These are phyloP conservation scores for Phialocephala sp. DNA, from an alignment of 2,329 filamentous ascomycete genomes.

Conservation along the genomic window DNA sequence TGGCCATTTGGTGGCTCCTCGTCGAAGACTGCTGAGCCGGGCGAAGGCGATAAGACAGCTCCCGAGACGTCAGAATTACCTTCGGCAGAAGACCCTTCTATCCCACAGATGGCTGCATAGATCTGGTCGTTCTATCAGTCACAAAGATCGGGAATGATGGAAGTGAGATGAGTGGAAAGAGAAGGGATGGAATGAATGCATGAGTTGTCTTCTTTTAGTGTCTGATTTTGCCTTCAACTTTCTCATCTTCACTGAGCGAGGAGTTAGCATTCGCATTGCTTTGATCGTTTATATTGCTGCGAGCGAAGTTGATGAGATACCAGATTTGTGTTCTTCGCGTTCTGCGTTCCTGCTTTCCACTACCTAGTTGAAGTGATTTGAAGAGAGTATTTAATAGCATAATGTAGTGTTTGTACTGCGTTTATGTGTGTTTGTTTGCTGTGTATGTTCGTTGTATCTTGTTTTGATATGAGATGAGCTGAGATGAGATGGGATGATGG, in stretches of 20 bases:
- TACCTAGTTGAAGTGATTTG: neutral
- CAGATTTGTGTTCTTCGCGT: neutral
- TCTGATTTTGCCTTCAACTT: neutral
- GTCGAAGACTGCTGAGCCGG: neutral
- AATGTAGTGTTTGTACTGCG: conserved; percentile 1
- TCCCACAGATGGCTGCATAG: conserved; percentile 6
- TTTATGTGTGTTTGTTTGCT: too few relatives aligned
- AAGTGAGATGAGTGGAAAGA: neutral
- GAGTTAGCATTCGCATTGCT: conserved; percentile 11
- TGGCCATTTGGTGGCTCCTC: conserved; percentile 25
- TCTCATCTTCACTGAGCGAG: conserved; percentile 3
- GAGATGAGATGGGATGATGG: neutral
- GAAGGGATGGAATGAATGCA: neutral
- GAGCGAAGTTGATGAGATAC: conserved; percentile 11
- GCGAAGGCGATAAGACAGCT: neutral
- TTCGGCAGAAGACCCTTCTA: neutral
- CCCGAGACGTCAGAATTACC: neutral
- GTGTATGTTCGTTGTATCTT: neutral
- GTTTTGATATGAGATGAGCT: conserved; percentile 6
- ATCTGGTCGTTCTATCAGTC: neutral
- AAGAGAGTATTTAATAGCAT: conserved; percentile 1
- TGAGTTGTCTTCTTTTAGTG: neutral
- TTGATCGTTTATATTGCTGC: neutral
- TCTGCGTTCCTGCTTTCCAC: neutral
- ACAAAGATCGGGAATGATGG: too few relatives aligned